phyloP scores from a whole-genome alignment of 352 stramenopile species.

The Pelagophyceae sp. region DNA sequence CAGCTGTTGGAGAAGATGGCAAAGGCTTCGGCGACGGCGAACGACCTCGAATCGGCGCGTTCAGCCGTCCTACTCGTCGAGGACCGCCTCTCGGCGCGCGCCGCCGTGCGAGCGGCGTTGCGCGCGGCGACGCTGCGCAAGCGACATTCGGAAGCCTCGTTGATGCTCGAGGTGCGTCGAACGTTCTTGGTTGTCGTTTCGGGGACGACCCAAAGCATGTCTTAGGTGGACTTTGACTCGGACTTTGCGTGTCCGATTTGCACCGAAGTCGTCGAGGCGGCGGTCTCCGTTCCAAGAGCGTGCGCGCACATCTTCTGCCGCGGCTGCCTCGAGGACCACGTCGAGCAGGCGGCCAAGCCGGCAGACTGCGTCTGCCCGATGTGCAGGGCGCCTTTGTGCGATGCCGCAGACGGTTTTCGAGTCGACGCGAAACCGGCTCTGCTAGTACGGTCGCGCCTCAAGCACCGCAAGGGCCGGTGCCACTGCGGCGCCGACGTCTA shows the following conservation, averaged over 20 bases:
- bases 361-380: constrained; percentile 10
- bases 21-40: background rate
- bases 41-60: background rate
- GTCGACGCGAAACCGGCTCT: background rate
- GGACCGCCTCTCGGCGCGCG: background rate
- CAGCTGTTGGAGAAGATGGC: background rate
- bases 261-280: constrained; percentile 14
- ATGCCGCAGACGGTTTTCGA: background rate
- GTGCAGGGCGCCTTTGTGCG: background rate
- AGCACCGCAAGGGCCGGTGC: background rate
- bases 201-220: background rate
- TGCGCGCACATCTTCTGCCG: constrained; percentile 19
- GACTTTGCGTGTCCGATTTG: background rate
- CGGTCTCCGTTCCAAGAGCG: background rate
- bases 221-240: background rate
- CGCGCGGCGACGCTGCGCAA: background rate
- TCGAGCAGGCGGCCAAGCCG: background rate
- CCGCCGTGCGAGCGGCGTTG: background rate
- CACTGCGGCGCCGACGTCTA: constrained; percentile 1
- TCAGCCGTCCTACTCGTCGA: background rate
- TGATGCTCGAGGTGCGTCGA: constrained; percentile 2
- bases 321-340: constrained; percentile 17
- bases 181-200: background rate
- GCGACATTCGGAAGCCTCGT: background rate
- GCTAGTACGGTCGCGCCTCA: background rate